Base-by-base conservation (phyloP, 1,284 basidiomycete species). In the Trichosporon asahii region DNA sequence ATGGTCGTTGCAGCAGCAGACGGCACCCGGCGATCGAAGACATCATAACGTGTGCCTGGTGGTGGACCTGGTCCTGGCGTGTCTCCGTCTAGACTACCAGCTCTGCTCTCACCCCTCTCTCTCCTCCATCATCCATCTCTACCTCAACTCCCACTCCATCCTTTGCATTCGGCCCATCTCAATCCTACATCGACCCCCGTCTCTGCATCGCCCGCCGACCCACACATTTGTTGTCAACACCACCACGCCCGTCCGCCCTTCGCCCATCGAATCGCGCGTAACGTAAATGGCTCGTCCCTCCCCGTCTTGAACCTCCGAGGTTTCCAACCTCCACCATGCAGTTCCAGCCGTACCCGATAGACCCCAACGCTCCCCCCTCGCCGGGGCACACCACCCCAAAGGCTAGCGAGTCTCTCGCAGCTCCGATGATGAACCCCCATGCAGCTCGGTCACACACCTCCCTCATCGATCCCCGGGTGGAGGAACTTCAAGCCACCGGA, bases 21-120 rank as follows among this genome's bases (percentile, higher is more conserved):
- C 49, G 49, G 23, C 49, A 61, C 15, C 25, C 25, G 6, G 55
- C 57, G 57, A 61, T 61, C 57, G 57, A 61, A 61, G 57, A 61
- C 57, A 61, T 61, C 57, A 61, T 61, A 31, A 61, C 29, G 49
- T 61, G 57, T 61, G 57, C 57, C 57, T 61, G 57, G 57, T 61
- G 25, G 23, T 57, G 53, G 53, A 31, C 57, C 57, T 61, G 57
- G 57, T 31, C 49, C 49, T 53, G 49, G 49, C 49, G 53, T 60
- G 55, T 61, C 57, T 33, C 29, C 29, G 57, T n/a, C 57, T 15
- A 33, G 31, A 27, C 27, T 31, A 61, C 57, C 49, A 31, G 4
- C 57, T 61, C 27, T 61, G 57, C 53, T 57, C 53, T 57, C 53
- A 57, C 53, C 53, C 23, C 53, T 29, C 25, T 57, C 53, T 14